phyloP scores from a whole-genome alignment of 169 alveolate genomes.

The Eimeria falciformis region DNA sequence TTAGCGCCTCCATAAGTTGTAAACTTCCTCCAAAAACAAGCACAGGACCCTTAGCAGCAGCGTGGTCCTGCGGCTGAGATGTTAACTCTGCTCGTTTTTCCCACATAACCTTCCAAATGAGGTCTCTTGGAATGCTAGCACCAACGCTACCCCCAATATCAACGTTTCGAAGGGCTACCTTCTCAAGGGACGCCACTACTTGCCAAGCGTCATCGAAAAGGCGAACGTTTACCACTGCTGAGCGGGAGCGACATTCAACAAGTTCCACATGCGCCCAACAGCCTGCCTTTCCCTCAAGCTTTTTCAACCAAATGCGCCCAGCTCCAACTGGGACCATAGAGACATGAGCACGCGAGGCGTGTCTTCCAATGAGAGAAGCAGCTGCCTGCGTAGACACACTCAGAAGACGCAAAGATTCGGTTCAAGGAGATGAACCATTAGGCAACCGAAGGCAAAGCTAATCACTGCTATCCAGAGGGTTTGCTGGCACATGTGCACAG shows the following conservation, averaged over 20 bases:
- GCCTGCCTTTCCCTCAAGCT: conserved; percentile 52
- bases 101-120: conserved; percentile 80
- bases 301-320: conserved; percentile 74
- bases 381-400: conserved; percentile 80
- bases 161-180: conserved; percentile 67
- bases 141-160: conserved; percentile 78
- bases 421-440: background rate
- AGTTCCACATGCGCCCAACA: conserved; percentile 77
- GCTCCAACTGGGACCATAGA: conserved; percentile 85
- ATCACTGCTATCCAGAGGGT: background rate
- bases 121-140: conserved; percentile 78
- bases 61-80: conserved; percentile 14
- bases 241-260: conserved; percentile 40
- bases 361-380: conserved; percentile 60
- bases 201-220: conserved; percentile 67
- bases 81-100: conserved; percentile 46
- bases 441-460: background rate
- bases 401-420: conserved; percentile 38
- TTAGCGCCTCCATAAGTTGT: conserved; percentile 73
- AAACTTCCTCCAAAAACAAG: conserved; percentile 76
- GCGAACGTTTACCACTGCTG: conserved; percentile 69
- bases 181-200: conserved; percentile 65
- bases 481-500: background rate
- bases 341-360: conserved; percentile 59
- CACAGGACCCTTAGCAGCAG: conserved; percentile 49